These are phyloP conservation scores for Trametes punicea DNA, from an alignment of 768 basidiomycete genomes.

Conservation along the genomic window DNA sequence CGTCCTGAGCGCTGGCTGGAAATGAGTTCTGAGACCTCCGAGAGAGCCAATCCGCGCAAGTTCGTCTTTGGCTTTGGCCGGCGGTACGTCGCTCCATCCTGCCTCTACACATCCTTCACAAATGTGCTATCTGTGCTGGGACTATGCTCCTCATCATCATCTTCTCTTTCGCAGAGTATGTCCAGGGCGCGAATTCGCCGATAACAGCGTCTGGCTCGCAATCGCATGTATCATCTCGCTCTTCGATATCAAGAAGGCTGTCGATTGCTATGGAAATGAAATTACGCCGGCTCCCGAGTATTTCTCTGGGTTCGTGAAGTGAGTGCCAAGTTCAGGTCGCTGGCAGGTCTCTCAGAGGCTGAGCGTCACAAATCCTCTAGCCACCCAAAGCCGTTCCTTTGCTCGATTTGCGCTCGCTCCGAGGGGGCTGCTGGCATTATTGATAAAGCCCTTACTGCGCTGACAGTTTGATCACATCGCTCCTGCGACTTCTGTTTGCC, in stretches of 20 bases:
- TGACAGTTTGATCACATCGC: neutral
- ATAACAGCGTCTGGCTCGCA: conserved; percentile 44
- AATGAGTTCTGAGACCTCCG: conserved; percentile 31
- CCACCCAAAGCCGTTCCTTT: conserved; percentile 50
- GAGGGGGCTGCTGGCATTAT: conserved; percentile 18
- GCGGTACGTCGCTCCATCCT: conserved; percentile 18
- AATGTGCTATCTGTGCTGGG: too few relatives aligned
- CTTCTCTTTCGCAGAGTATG: conserved; percentile 38
- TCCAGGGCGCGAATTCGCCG: conserved; percentile 53
- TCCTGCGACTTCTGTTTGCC: neutral
- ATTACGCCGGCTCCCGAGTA: conserved; percentile 39
- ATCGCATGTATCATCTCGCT: conserved; percentile 43
- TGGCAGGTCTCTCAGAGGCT: neutral
- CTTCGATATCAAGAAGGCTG: conserved; percentile 41
- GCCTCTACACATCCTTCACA: neutral
- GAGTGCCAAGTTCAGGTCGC: neutral
- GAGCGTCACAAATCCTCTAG: conserved; percentile 27
- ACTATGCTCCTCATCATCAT: too few relatives aligned
- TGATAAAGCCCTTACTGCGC: conserved; percentile 14
- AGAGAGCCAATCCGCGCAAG: conserved; percentile 39
- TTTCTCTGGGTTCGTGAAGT: conserved; percentile 46
- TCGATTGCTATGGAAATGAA: conserved; percentile 42
- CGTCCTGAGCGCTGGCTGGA: conserved; percentile 48
- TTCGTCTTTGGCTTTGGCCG: conserved; percentile 59
- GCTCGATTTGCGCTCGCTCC: conserved; percentile 42